Conservation (phyloP, 208 protist species). For the Herpetomonas muscarum region DNA sequence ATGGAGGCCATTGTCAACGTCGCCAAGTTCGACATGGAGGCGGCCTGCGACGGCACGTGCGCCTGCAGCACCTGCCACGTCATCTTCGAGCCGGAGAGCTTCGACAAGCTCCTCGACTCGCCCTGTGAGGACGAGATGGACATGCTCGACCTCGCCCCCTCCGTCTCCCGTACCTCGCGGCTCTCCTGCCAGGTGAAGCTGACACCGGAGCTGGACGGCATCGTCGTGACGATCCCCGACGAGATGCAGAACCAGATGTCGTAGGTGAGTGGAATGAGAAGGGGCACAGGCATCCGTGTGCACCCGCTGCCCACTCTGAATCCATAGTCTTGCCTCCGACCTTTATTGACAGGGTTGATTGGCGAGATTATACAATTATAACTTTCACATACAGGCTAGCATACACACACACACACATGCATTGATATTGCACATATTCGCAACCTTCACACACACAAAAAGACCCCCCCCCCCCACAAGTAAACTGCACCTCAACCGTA, state of each 20-base stretch:
- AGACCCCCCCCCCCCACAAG: too few relatives aligned
- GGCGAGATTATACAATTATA: too few relatives aligned
- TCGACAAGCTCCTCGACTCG: slow-evolving; percentile 61
- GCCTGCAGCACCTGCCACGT: slow-evolving; percentile 97
- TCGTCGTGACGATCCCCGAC: slow-evolving; percentile 45
- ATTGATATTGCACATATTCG: too few relatives aligned
- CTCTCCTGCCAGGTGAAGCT: slow-evolving; percentile 79
- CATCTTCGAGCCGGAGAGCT: slow-evolving; percentile 79
- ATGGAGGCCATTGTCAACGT: slow-evolving; percentile 90
- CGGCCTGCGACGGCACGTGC: slow-evolving; percentile 94
- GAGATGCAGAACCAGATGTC: slow-evolving; percentile 56
- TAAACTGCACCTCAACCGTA: too few relatives aligned
- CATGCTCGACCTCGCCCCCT: slow-evolving; percentile 86
- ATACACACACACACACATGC: too few relatives aligned
- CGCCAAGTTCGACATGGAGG: slow-evolving; percentile 93
- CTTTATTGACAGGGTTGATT: too few relatives aligned
- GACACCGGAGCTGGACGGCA: slow-evolving; percentile 39
- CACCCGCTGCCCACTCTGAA: too few relatives aligned
- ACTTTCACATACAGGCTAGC: too few relatives aligned
- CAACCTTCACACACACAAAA: too few relatives aligned
- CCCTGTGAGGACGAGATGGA: slow-evolving; percentile 93
- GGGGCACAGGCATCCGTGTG: too few relatives aligned
- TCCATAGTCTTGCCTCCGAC: too few relatives aligned
- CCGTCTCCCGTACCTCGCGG: slow-evolving; percentile 55
- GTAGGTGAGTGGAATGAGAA: too few relatives aligned